Percentiles rank a stretch among this genome's conserved stretches.
Evolutionary conservation across 2,329 filamentous ascomycete genomes (phyloP).

Genomic region (Ploettnerulaceae sp.): DNA sequence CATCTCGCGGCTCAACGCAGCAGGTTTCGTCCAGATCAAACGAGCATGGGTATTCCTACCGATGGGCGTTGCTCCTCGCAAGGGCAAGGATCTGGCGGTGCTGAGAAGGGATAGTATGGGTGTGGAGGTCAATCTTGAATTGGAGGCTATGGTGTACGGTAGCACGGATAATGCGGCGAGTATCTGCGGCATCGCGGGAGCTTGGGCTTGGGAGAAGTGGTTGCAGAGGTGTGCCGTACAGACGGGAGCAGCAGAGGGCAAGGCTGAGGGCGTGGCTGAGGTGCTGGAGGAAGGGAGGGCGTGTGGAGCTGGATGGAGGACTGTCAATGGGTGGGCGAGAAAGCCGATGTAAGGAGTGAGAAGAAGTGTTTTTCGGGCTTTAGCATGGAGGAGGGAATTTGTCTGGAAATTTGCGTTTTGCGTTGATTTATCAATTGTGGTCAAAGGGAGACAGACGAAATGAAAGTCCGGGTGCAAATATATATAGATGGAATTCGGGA

Average conservation of each 20-base stretch:
- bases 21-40: slow-evolving; percentile 75
- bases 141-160: slow-evolving; percentile 61
- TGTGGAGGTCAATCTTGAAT: slow-evolving; percentile 44
- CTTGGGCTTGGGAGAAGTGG: slow-evolving; percentile 96
- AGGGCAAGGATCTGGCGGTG: slow-evolving; percentile 41
- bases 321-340: slow-evolving; percentile 58
- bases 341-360: slow-evolving; percentile 54
- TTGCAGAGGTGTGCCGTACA: slow-evolving; percentile 82
- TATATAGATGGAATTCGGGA: too few relatives aligned
- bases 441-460: too few relatives aligned
- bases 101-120: slow-evolving; percentile 37
- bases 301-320: slow-evolving; percentile 54
- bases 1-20: slow-evolving; percentile 65
- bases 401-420: too few relatives aligned
- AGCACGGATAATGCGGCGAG: slow-evolving; percentile 68
- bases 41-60: slow-evolving; percentile 87
- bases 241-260: slow-evolving; percentile 66
- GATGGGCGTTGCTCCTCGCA: slow-evolving; percentile 50
- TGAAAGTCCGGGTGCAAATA: too few relatives aligned
- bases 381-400: too few relatives aligned
- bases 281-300: slow-evolving; percentile 60
- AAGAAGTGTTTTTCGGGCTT: too few relatives aligned
- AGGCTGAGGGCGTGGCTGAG: slow-evolving; percentile 54
- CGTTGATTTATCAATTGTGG: too few relatives aligned
- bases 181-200: slow-evolving; percentile 76